Evolutionary conservation across 257 asterid genomes (phyloP).

Genomic region (Solanum sparsipilum): DNA sequence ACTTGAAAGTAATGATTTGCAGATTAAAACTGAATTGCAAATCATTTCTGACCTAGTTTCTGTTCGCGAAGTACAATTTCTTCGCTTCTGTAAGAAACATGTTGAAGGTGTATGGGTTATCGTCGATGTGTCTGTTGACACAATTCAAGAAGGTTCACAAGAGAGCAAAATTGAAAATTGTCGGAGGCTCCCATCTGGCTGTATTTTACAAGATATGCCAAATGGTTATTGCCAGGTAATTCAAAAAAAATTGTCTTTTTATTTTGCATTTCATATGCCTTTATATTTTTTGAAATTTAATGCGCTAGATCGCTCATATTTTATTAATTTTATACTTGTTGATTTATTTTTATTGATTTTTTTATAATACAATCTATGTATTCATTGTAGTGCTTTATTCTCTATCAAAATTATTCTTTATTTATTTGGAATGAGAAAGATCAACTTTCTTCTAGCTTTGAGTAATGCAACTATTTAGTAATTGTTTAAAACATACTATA

Average conservation of each 20-base stretch:
- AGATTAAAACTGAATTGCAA: conserved; percentile 83
- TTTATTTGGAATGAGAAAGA: neutral
- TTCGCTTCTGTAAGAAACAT: too few relatives aligned
- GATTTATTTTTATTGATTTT: too few relatives aligned
- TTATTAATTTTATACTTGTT: neutral
- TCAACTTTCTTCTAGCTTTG: neutral
- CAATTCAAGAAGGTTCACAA: too few relatives aligned
- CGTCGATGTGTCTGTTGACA: too few relatives aligned
- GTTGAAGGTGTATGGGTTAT: too few relatives aligned
- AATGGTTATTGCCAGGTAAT: conserved; percentile 64
- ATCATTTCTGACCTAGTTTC: neutral
- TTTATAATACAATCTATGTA: too few relatives aligned
- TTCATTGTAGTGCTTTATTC: neutral
- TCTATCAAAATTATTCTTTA: too few relatives aligned
- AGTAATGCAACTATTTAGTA: neutral
- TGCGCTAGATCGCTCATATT: too few relatives aligned
- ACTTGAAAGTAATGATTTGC: neutral
- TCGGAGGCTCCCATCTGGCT: too few relatives aligned
- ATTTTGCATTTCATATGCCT: neutral
- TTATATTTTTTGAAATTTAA: neutral
- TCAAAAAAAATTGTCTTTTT: neutral
- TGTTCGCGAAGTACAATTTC: too few relatives aligned
- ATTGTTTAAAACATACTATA: neutral
- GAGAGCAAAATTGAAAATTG: too few relatives aligned
- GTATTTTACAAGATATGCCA: neutral